Percentiles rank a stretch among this genome's conserved stretches.
phyloP scores from a whole-genome alignment of 1,284 basidiomycete genomes.

The Sporisorium exsertum region DNA sequence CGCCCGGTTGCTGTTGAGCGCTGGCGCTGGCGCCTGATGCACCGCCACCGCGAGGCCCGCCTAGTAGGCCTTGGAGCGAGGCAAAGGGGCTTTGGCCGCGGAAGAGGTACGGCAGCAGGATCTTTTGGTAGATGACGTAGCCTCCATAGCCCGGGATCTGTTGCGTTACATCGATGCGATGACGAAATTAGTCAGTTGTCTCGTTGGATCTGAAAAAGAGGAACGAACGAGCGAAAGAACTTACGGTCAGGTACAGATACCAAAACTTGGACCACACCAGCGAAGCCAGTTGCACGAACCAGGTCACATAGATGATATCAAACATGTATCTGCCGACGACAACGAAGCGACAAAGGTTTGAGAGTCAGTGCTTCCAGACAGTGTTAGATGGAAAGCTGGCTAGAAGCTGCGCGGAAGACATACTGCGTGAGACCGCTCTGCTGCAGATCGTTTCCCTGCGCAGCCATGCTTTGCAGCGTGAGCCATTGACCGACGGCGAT shows the following conservation, averaged over 20 bases:
- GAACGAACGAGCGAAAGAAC: slow-evolving; percentile 20
- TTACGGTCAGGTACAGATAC: slow-evolving; percentile 66
- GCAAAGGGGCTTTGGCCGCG: slow-evolving; percentile 52
- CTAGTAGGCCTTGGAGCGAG: slow-evolving; percentile 24
- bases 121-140: slow-evolving; percentile 62
- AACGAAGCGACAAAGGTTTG: background rate
- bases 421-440: slow-evolving; percentile 67
- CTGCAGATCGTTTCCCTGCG: slow-evolving; percentile 63
- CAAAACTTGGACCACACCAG: slow-evolving; percentile 66
- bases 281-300: slow-evolving; percentile 68
- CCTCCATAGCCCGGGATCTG: slow-evolving; percentile 69
- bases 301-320: slow-evolving; percentile 70
- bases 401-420: slow-evolving; percentile 10
- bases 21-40: slow-evolving; percentile 13
- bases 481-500: slow-evolving; percentile 61
- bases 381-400: background rate
- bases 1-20: slow-evolving; percentile 24
- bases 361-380: background rate
- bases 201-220: background rate
- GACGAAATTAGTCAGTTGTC: background rate
- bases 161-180: background rate
- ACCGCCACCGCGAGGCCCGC: background rate
- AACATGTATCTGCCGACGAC: slow-evolving; percentile 67
- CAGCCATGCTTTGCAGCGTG: slow-evolving; percentile 66
- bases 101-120: slow-evolving; percentile 64